A percentile compares a stretch with the other conserved stretches of the same genome.
phyloP scores from a whole-genome alignment of 495 filamentous ascomycete genomes.

The Talaromyces ruber region DNA sequence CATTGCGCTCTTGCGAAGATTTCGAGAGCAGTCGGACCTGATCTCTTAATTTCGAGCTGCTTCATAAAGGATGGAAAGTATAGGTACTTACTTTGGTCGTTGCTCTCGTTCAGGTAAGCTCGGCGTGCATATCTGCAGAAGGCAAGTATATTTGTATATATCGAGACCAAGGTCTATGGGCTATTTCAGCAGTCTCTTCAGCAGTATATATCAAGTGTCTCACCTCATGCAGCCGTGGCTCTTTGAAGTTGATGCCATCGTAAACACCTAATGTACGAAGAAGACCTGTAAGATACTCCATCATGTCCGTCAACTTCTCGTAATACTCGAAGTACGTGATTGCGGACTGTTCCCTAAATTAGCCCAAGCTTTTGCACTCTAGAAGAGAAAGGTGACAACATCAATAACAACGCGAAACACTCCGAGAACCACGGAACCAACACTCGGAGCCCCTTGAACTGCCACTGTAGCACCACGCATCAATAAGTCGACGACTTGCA shows the following conservation, averaged over 20 bases:
- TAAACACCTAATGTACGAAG: not conserved
- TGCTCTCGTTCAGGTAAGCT: not conserved
- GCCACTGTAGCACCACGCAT: conserved; percentile 5
- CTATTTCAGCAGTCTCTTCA: not conserved
- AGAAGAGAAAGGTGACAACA: not conserved
- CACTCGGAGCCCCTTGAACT: not conserved
- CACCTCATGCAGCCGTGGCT: not conserved
- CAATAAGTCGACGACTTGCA: conserved; percentile 1
- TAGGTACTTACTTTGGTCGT: not conserved
- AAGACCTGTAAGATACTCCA: not conserved
- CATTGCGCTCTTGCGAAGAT: not conserved
- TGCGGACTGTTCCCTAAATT: not conserved
- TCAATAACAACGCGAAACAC: conserved; percentile 2
- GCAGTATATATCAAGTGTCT: not conserved
- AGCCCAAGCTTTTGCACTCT: not conserved
- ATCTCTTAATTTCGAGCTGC: not conserved
- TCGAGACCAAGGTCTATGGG: not conserved
- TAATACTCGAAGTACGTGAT: conserved; percentile 4
- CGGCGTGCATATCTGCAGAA: conserved; percentile 2
- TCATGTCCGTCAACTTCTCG: not conserved
- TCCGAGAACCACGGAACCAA: conserved; percentile 1
- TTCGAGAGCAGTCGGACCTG: not conserved
- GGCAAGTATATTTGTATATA: conserved; percentile 6
- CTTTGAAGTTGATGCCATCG: not conserved
- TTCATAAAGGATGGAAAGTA: not conserved